A percentile compares a stretch with the other conserved stretches of the same genome.
Conservation (phyloP, 495 filamentous ascomycete genomes). For the Xylaria cubensis region DNA sequence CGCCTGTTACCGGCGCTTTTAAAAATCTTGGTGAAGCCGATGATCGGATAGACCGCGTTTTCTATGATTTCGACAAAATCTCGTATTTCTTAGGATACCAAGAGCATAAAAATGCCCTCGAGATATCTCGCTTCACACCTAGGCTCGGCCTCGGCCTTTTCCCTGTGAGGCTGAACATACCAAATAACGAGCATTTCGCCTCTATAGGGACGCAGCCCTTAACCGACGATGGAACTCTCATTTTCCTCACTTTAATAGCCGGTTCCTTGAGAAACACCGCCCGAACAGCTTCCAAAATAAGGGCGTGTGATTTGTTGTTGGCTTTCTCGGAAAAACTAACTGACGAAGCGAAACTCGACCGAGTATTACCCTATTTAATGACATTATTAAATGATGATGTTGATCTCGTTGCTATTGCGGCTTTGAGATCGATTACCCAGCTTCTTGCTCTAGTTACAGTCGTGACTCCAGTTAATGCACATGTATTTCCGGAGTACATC, state of each 20-base stretch:
- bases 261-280: slow-evolving; percentile 89
- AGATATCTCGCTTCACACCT: slow-evolving; percentile 44
- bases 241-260: slow-evolving; percentile 87
- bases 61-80: slow-evolving; percentile 96
- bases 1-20: slow-evolving; percentile 64
- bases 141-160: slow-evolving; percentile 59
- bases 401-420: slow-evolving; percentile 82
- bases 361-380: slow-evolving; percentile 89
- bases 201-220: slow-evolving; percentile 50
- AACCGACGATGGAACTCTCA: slow-evolving; percentile 88
- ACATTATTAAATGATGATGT: slow-evolving; percentile 78
- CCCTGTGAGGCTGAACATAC: slow-evolving; percentile 88
- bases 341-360: slow-evolving; percentile 96
- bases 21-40: slow-evolving; percentile 82
- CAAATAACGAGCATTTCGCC: slow-evolving; percentile 74
- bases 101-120: slow-evolving; percentile 46
- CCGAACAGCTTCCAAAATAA: slow-evolving; percentile 81
- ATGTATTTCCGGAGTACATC: slow-evolving; percentile 95
- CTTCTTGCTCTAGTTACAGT: slow-evolving; percentile 85
- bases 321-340: slow-evolving; percentile 91
- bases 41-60: slow-evolving; percentile 90
- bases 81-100: slow-evolving; percentile 86
- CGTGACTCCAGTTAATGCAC: slow-evolving; percentile 92
- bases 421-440: slow-evolving; percentile 84
- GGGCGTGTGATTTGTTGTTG: slow-evolving; percentile 90